Base-by-base conservation (phyloP, 2,329 filamentous ascomycete genomes). In the Colletotrichum sublineola region DNA sequence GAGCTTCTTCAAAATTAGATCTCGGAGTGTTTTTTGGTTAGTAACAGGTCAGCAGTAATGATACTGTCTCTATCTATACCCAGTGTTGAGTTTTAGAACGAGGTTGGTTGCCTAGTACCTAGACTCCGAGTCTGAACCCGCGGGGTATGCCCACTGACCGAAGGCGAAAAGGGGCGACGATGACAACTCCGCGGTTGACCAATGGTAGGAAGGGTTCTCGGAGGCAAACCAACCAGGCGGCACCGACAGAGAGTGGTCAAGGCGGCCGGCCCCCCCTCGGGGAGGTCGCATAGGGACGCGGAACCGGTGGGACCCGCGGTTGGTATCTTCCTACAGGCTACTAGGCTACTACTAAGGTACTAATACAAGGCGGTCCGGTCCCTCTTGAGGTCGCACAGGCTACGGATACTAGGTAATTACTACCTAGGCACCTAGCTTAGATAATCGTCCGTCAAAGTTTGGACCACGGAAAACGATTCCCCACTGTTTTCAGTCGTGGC, bases 151-250 rank as follows among this genome's bases (percentile, higher is more conserved):
- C 44, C 15, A 44, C 24, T 24, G 18, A 46, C 44, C 24, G 24
- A 31, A 50, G 29, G 48, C 48, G 48, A 50, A 24, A 46, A 24
- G 46, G 56, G 14, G 24, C 36, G 24, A 44, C 57, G 24, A 60
- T n/a, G 38, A 60, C 56, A 44, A 60, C 56, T 40, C 56, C 38
- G 38, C 31, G 38, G 36, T 58, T 12, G 56, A 18, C 58, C 38
- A 61, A 61, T 61, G 29, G 33, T 9, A 40, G 40, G 18, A 5
- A 31, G n/a, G 42, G 18, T 48, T 31, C 42, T 60, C 42, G 29
- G 42, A 36, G 57, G 58, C 58, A 46, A 48, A 61, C 42, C 40
- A 48, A 61, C 42, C 24, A 8, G 38, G 38, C 38, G 18, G 15
- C 44, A 46, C 44, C 42, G 20, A 48, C 20, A 2, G n/a, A 24